Conservation (phyloP, 1,284 basidiomycete genomes). For the Entoloma clypeatum region DNA sequence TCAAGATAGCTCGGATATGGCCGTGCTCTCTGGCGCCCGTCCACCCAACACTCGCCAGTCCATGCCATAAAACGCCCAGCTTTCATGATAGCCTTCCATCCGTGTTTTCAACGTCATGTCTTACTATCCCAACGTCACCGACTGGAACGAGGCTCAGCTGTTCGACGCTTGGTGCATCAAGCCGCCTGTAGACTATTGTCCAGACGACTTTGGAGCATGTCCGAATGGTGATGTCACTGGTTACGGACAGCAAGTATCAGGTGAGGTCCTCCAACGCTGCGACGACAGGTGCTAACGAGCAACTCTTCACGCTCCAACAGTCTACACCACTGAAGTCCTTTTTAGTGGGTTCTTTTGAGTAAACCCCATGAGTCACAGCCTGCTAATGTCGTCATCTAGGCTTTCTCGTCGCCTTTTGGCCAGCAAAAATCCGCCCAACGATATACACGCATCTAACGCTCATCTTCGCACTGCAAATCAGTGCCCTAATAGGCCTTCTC, state of each 20-base stretch:
- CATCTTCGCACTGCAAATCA: conserved; percentile 14
- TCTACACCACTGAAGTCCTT: conserved; percentile 8
- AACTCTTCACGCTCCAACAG: no score
- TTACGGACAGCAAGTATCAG: conserved; percentile 14
- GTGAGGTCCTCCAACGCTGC: not conserved
- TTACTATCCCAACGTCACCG: no score
- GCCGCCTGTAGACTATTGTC: no score
- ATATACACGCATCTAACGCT: conserved; percentile 11
- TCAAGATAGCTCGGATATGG: no score
- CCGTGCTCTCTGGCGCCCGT: no score
- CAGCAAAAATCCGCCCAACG: conserved; percentile 6
- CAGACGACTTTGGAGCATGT: conserved; percentile 12
- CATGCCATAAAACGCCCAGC: no score
- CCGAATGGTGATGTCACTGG: conserved; percentile 17
- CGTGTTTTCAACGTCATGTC: no score
- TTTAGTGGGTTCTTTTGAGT: conserved; percentile 5
- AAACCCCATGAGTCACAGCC: not conserved
- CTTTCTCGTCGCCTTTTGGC: conserved; percentile 7
- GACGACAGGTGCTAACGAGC: not conserved
- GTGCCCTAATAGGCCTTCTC: conserved; percentile 8
- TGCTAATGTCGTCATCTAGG: not conserved
- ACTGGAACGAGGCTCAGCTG: no score
- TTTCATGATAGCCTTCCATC: no score
- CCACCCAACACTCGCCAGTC: no score
- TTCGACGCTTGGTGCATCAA: no score